Conservation (phyloP, 352 stramenopile species). For the Lagenidium giganteum region DNA sequence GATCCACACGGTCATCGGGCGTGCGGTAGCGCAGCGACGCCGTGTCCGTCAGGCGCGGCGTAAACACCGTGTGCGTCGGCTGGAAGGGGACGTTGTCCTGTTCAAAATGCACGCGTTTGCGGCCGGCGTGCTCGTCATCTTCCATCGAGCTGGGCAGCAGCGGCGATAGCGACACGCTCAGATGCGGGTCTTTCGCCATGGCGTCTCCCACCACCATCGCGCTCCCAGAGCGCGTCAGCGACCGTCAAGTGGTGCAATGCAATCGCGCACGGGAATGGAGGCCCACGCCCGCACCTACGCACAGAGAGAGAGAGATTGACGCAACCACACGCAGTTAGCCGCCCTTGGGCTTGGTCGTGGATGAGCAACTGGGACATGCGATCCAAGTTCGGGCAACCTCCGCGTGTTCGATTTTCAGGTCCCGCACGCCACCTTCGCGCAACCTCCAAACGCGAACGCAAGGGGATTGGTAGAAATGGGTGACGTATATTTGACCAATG, state of each 20-base stretch:
- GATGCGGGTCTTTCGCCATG: slow-evolving; percentile 34
- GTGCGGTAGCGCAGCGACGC: slow-evolving; percentile 73
- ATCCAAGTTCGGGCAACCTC: too few relatives aligned
- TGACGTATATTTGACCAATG: slow-evolving; percentile 4
- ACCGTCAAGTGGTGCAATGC: too few relatives aligned
- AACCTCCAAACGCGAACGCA: too few relatives aligned
- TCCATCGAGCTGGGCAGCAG: slow-evolving; percentile 75
- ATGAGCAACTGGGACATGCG: too few relatives aligned
- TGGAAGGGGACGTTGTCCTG: slow-evolving; percentile 54
- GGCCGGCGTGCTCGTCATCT: slow-evolving; percentile 27
- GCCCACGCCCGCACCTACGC: not conserved
- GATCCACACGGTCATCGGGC: slow-evolving; percentile 65
- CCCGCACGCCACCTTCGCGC: too few relatives aligned
- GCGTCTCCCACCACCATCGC: slow-evolving; percentile 38
- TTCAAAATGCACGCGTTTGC: slow-evolving; percentile 72
- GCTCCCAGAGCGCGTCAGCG: too few relatives aligned
- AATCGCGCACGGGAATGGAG: too few relatives aligned
- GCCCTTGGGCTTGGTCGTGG: too few relatives aligned
- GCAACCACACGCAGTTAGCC: too few relatives aligned
- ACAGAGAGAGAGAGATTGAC: not conserved
- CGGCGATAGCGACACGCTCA: slow-evolving; percentile 76
- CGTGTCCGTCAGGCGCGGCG: slow-evolving; percentile 61
- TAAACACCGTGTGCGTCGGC: slow-evolving; percentile 84
- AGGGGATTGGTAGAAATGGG: slow-evolving; percentile 13
- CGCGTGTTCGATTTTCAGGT: too few relatives aligned